A percentile compares a stretch with the other conserved stretches of the same genome.
These are phyloP conservation scores for Morella rubra DNA, from an alignment of 306 rosid species.

Conservation along the genomic window DNA sequence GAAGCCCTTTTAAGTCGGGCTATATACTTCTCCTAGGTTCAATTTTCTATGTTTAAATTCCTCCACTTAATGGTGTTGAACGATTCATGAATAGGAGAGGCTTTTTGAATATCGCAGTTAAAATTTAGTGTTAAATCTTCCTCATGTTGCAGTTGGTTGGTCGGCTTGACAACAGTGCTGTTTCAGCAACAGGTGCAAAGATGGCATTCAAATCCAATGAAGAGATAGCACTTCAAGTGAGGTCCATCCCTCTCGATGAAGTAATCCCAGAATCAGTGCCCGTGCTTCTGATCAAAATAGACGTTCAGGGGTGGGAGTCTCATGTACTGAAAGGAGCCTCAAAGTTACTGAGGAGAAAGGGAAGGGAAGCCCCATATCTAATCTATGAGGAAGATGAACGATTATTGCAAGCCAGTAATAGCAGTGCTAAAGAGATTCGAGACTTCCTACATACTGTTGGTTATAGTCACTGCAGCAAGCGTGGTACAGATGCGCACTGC, in stretches of 20 bases:
- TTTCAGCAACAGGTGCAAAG: constrained; percentile 93
- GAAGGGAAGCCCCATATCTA: constrained; percentile 86
- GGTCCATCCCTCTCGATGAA: constrained; percentile 76
- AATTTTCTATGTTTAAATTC: not conserved
- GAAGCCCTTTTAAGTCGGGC: not conserved
- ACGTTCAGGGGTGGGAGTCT: constrained; percentile 98
- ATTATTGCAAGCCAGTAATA: constrained; percentile 82
- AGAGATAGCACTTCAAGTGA: constrained; percentile 81
- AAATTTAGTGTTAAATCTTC: not conserved
- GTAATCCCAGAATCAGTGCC: constrained; percentile 63
- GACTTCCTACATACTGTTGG: constrained; percentile 76
- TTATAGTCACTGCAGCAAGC: constrained; percentile 72
- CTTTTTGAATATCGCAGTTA: not conserved
- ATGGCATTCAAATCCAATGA: constrained; percentile 91
- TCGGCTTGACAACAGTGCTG: constrained; percentile 95
- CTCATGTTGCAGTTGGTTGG: constrained; percentile 73
- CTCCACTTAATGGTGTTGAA: not conserved
- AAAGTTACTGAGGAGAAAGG: constrained; percentile 70
- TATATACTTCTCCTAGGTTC: not conserved
- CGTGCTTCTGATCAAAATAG: constrained; percentile 83
- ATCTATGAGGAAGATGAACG: constrained; percentile 96
- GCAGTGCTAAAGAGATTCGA: constrained; percentile 71
- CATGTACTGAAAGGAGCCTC: constrained; percentile 94
- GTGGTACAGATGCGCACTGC: constrained; percentile 95
- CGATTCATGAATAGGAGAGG: not conserved